Base-by-base conservation (phyloP, 1,284 basidiomycete genomes). In the Ceratobasidium sp. region DNA sequence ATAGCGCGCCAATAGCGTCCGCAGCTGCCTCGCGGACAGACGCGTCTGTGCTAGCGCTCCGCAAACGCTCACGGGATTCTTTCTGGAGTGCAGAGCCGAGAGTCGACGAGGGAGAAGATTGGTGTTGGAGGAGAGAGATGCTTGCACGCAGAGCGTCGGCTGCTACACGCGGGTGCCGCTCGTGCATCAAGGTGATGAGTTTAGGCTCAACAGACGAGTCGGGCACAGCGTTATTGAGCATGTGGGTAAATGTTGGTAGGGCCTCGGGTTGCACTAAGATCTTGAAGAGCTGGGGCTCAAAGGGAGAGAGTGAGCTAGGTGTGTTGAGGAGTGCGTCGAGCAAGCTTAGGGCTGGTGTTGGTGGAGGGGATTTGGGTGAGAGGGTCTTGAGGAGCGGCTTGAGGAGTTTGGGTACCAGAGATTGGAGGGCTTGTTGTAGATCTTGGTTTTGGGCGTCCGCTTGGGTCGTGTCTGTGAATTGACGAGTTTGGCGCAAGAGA, bases 101-200 rank as follows among this genome's bases (percentile, higher is more conserved):
- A n/a, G 43, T 11, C 16, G 59, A 1, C 4, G n/a, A n/a, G n/a
- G n/a, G 2, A 18, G 38, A 26, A 43, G 41, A 18, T 35, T 41
- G 30, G 28, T 46, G 43, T 11, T 43, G 55, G 55, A 62, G 28
- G 43, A 43, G 44, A 11, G 21, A 26, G 30, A 59, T 59, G 6
- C 55, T 44, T 1, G 87, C 88, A 46, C 89, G 88, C 84, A 98
- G 95, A 0, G 94, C 89, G 79, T 96, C 94, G 1, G 94, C 91
- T 2, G 87, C 87, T 61, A 94, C 86, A 70, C 91, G 88, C 8
- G 92, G 92, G 79, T 94, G 92, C 69, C 87, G 85, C 79, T 93
- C 92, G 13, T 80, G 80, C 72, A 95, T 85, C 23, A 90, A 88
- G 62, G 87, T 88, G 49, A 95, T 87, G 41, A 98, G 86, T 44